Base-by-base conservation (phyloP, 345 rosid species). In the Aurinia saxatilis region DNA sequence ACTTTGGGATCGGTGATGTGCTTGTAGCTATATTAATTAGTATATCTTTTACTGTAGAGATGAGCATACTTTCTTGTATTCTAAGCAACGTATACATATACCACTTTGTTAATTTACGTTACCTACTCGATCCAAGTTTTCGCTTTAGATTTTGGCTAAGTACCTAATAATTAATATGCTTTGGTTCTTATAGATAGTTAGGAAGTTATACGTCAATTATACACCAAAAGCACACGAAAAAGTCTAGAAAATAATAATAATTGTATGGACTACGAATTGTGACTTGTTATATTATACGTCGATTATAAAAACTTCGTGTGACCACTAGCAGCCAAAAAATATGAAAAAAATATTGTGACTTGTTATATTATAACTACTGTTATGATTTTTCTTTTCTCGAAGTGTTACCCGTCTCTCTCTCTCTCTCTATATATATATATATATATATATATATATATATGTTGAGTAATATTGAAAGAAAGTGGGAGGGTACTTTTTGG, bases 1-100 rank as follows among this genome's bases (percentile, higher is more conserved):
- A 63, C 58, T 56, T 71, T 64, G 70, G 75, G 75, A 69, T 69
- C 61, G 56, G 57, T 69, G 63, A 69, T 54, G 67, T 69, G 73
- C 57, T 53, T 57, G 21, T 23, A 56, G 48, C 42, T 27, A 27
- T 60, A 60, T 60, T 60, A 52, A 42, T 12, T 13, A 40, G 12
- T 60, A 25, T 13, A 49, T 49, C 6, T 34, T 21, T 35, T 36
- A 14, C 37, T 6, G 10, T 68, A 23, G 23, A n/a, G 42, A 16
- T 49, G 23, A 53, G 53, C 60, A 29, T 44, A 36, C 25, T 69
- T 11, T 69, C 73, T 61, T 53, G n/a, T 23, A 16, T 44, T 53
- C 36, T 10, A 69, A 61, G 68, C 73, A 61, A 69, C 5, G 8
- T 19, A 42, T 53, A 69, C 5, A 6, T 19, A 42, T 53, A 29